phyloP scores from a whole-genome alignment of 1,284 basidiomycete species.

The Cutaneotrichosporon sp. region DNA sequence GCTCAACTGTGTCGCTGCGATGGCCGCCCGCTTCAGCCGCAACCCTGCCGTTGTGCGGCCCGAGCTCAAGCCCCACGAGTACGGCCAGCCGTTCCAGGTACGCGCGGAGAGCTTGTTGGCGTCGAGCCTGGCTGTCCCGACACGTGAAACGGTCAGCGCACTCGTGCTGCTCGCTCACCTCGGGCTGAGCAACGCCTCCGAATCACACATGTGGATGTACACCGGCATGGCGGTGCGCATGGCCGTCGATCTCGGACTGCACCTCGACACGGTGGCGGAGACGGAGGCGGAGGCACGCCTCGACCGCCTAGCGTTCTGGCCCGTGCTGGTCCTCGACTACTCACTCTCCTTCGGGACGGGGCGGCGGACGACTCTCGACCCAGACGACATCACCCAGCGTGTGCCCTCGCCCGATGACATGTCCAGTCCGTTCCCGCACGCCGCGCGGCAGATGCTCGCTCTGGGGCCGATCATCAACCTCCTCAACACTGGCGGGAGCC shows the following conservation, averaged over 20 bases:
- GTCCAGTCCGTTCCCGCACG: constrained; percentile 34
- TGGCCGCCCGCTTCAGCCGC: constrained; percentile 32
- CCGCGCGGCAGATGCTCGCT: constrained; percentile 31
- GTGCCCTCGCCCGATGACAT: constrained; percentile 15
- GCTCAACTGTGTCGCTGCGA: constrained; percentile 31
- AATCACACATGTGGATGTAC: constrained; percentile 35
- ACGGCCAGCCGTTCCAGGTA: constrained; percentile 2
- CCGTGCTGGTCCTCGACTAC: constrained; percentile 16
- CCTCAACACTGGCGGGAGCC: constrained; percentile 22
- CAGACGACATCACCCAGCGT: constrained; percentile 19
- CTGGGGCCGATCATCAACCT: constrained; percentile 35
- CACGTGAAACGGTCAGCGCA: constrained; percentile 32
- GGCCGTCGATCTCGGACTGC: constrained; percentile 33
- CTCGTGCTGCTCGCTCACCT: constrained; percentile 30
- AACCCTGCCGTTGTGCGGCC: constrained; percentile 28
- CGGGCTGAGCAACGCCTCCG: constrained; percentile 32
- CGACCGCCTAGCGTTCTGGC: constrained; percentile 21
- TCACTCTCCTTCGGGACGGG: constrained; percentile 21
- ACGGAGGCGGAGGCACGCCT: constrained; percentile 13
- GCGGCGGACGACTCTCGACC: constrained; percentile 15
- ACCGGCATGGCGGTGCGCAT: constrained; percentile 35
- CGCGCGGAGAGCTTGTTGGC: constrained; percentile 31
- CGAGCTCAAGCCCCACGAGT: constrained; percentile 20
- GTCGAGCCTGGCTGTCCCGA: constrained; percentile 31
- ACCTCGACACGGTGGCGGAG: constrained; percentile 14